phyloP scores from a whole-genome alignment of 176 grass and related monocot species.

The Chrysopogon serrulatus region DNA sequence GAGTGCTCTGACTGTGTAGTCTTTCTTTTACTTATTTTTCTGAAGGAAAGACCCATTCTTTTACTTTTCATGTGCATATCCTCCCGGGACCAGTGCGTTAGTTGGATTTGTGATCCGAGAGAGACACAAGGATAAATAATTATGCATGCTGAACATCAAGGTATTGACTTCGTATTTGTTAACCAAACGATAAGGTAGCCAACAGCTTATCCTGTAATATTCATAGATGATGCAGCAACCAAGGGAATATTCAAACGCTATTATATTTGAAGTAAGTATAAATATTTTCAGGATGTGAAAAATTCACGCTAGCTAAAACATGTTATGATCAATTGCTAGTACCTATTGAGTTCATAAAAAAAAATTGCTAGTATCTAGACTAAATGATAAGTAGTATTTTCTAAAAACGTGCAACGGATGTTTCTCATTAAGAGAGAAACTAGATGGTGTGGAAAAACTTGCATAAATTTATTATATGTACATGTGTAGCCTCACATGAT shows the following conservation, averaged over 20 bases:
- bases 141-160: not conserved
- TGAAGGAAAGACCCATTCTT: not conserved
- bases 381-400: not conserved
- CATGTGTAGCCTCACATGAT: not conserved
- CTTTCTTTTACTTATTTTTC: not conserved
- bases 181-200: not conserved
- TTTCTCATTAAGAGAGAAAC: not conserved
- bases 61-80: not conserved
- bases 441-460: not conserved
- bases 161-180: conserved; percentile 2
- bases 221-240: not conserved
- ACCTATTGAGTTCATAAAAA: too few relatives aligned
- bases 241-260: not conserved
- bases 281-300: not conserved
- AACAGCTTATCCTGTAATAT: not conserved
- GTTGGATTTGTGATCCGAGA: conserved; percentile 24
- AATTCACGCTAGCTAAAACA: not conserved
- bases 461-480: not conserved
- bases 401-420: not conserved
- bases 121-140: conserved; percentile 26
- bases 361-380: too few relatives aligned
- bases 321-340: not conserved
- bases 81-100: not conserved
- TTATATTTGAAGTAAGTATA: not conserved
- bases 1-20: not conserved